These are phyloP conservation scores for Lecanicillium sp. DNA, from an alignment of 2,329 filamentous ascomycete species.

Conservation along the genomic window DNA sequence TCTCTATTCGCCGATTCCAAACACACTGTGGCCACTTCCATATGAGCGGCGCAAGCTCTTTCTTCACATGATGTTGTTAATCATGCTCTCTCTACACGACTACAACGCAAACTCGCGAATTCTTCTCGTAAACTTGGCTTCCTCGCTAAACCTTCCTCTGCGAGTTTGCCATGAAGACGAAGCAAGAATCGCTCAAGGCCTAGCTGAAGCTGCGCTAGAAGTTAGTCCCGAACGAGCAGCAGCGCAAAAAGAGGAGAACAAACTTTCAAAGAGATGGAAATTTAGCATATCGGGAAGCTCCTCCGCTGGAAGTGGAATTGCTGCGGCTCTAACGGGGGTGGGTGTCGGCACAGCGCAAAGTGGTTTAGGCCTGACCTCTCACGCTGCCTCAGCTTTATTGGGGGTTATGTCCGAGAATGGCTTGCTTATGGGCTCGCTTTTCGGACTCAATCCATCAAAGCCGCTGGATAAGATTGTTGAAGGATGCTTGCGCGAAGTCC, in stretches of 20 bases:
- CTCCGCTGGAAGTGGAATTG: constrained; percentile 61
- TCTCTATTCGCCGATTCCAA: constrained; percentile 53
- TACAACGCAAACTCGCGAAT: constrained; percentile 69
- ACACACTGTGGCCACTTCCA: constrained; percentile 50
- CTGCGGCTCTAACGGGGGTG: constrained; percentile 67
- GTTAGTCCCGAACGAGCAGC: constrained; percentile 20
- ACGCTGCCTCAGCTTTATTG: constrained; percentile 68
- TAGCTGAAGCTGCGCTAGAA: constrained; percentile 65
- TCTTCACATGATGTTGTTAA: constrained; percentile 62
- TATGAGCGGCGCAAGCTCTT: constrained; percentile 58
- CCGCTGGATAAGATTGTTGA: constrained; percentile 86
- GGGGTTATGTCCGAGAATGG: constrained; percentile 74
- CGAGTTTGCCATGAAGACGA: constrained; percentile 63
- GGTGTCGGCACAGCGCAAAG: constrained; percentile 74
- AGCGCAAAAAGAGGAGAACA: constrained; percentile 49
- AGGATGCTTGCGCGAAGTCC: constrained; percentile 75
- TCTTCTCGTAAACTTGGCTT: constrained; percentile 61
- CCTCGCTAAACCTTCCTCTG: constrained; percentile 61
- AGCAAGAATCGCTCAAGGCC: constrained; percentile 62
- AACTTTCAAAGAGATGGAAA: constrained; percentile 62
- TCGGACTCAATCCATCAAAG: constrained; percentile 81
- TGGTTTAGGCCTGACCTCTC: constrained; percentile 65
- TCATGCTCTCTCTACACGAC: constrained; percentile 68
- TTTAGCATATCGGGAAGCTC: constrained; percentile 45
- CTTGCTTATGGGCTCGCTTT: constrained; percentile 73